Conservation (phyloP, 257 asterid genomes). For the Lycium ferocissimum region DNA sequence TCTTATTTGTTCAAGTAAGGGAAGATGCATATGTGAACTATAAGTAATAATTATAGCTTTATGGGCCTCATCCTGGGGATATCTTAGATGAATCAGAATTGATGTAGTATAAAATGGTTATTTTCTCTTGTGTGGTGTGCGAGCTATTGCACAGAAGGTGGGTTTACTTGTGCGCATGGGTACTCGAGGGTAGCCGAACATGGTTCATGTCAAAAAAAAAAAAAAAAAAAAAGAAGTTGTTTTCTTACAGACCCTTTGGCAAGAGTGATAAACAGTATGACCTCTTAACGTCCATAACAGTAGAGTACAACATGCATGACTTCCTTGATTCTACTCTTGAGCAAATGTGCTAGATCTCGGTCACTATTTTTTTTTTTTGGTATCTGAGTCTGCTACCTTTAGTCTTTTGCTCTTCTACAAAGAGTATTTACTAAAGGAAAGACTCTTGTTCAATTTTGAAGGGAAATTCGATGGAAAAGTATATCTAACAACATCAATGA, state of each 20-base stretch:
- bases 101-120: background rate
- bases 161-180: no score
- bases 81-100: background rate
- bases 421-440: background rate
- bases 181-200: no score
- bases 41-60: background rate
- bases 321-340: background rate
- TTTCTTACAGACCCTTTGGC: background rate
- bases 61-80: background rate
- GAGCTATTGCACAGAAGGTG: no score
- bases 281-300: background rate
- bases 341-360: background rate
- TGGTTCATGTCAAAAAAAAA: no score
- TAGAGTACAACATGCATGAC: background rate
- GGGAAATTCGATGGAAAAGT: background rate
- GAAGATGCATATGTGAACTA: background rate
- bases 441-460: background rate
- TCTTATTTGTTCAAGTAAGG: slow-evolving; percentile 8
- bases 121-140: background rate
- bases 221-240: background rate
- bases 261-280: background rate
- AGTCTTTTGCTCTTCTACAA: background rate
- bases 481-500: background rate
- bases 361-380: no score
- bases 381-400: background rate